Conservation (phyloP, 768 basidiomycete species). For the Neoboletus magnificus region DNA sequence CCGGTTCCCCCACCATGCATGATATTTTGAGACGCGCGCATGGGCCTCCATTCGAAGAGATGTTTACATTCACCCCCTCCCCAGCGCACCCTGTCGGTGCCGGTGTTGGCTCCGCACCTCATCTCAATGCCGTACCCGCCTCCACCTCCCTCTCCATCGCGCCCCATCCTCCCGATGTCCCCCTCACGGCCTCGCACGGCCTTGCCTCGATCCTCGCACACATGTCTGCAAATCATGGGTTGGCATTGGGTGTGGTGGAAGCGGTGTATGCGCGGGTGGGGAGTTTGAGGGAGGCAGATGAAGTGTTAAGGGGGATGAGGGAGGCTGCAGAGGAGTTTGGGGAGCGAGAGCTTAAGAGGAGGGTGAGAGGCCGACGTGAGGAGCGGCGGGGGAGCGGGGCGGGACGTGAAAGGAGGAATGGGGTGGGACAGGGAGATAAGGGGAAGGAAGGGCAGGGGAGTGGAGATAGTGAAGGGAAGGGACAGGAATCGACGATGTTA, state of each 20-base stretch:
- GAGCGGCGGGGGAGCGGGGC: too few relatives aligned
- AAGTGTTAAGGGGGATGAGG: slow-evolving; percentile 37
- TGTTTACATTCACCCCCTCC: slow-evolving; percentile 3
- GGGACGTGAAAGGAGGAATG: not conserved
- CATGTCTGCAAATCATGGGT: slow-evolving; percentile 47
- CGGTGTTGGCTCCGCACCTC: too few relatives aligned
- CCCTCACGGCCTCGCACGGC: slow-evolving; percentile 24
- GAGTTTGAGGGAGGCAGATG: slow-evolving; percentile 39
- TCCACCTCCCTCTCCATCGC: not conserved
- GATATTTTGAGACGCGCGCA: not conserved
- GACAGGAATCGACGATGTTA: not conserved
- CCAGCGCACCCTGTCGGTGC: slow-evolving; percentile 1
- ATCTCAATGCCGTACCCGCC: too few relatives aligned
- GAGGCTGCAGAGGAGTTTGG: slow-evolving; percentile 34
- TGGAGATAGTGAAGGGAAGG: not conserved
- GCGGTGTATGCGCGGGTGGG: slow-evolving; percentile 34
- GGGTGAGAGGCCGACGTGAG: not conserved
- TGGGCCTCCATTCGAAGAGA: not conserved
- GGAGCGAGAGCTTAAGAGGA: slow-evolving; percentile 11
- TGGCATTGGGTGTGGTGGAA: slow-evolving; percentile 39
- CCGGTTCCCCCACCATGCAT: not conserved
- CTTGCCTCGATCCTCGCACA: slow-evolving; percentile 31
- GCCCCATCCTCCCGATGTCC: slow-evolving; percentile 14
- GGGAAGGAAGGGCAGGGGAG: not conserved
- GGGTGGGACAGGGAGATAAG: not conserved